phyloP scores from a whole-genome alignment of 2,329 filamentous ascomycete genomes.

The Aureobasidium mangrovei region DNA sequence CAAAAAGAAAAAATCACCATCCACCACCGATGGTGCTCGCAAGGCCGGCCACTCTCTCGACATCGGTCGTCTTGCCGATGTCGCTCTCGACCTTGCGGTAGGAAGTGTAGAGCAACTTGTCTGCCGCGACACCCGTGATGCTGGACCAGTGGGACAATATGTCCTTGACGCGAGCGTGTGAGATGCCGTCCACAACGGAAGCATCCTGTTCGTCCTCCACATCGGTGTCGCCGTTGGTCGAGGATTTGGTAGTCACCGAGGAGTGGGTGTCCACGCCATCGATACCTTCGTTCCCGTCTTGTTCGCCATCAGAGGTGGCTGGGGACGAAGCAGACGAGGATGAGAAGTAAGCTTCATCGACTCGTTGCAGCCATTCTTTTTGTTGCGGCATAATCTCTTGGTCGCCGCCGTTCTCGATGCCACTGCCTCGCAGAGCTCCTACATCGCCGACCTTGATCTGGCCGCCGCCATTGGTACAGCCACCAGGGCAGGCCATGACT shows the following conservation, averaged over 20 bases:
- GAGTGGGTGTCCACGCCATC: background rate
- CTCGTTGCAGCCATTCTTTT: slow-evolving; percentile 53
- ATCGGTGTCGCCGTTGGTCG: slow-evolving; percentile 6
- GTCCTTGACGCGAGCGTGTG: slow-evolving; percentile 55
- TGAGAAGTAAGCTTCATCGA: slow-evolving; percentile 47
- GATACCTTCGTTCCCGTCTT: slow-evolving; percentile 14
- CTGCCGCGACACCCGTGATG: slow-evolving; percentile 60
- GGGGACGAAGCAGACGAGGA: slow-evolving; percentile 19
- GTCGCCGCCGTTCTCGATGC: slow-evolving; percentile 28
- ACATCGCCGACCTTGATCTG: slow-evolving; percentile 88
- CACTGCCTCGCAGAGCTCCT: slow-evolving; percentile 31
- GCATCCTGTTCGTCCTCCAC: slow-evolving; percentile 4
- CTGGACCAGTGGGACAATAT: slow-evolving; percentile 68
- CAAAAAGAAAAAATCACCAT: slow-evolving; percentile 52
- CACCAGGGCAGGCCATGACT: slow-evolving; percentile 98
- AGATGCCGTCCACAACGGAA: slow-evolving; percentile 44
- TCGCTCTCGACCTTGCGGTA: slow-evolving; percentile 92
- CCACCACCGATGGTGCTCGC: slow-evolving; percentile 87
- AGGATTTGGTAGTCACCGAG: background rate
- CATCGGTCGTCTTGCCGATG: slow-evolving; percentile 73
- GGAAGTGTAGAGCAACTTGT: slow-evolving; percentile 71
- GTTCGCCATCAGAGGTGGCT: slow-evolving; percentile 23
- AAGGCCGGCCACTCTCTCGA: slow-evolving; percentile 76
- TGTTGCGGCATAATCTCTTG: slow-evolving; percentile 20
- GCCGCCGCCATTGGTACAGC: slow-evolving; percentile 94